Conservation (phyloP, 306 rosid genomes). For the Dryas alaskensis region DNA sequence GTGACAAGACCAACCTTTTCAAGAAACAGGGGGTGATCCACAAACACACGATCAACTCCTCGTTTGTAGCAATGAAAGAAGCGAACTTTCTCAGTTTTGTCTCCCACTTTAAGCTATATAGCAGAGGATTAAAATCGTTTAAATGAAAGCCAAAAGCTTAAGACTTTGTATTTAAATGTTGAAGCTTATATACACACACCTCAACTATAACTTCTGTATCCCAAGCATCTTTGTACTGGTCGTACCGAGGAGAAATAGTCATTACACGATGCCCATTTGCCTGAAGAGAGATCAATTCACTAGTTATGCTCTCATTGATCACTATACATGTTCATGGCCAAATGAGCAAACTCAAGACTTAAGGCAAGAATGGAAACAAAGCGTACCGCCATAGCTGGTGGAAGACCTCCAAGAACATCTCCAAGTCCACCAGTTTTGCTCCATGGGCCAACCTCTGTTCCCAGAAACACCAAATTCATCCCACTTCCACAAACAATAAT, state of each 20-base stretch:
- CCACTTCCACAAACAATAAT: constrained; percentile 41
- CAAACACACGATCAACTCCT: constrained; percentile 81
- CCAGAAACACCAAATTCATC: constrained; percentile 46
- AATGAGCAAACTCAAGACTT: neutral
- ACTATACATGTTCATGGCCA: neutral
- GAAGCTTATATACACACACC: constrained; percentile 30
- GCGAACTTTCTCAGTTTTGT: constrained; percentile 49
- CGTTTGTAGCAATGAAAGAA: constrained; percentile 74
- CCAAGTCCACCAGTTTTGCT: constrained; percentile 89
- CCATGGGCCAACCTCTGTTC: constrained; percentile 73
- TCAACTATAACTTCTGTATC: constrained; percentile 51
- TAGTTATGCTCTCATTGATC: neutral
- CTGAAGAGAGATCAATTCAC: constrained; percentile 39
- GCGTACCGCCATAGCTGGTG: constrained; percentile 78
- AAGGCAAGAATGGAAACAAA: constrained; percentile 7
- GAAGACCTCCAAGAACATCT: constrained; percentile 83
- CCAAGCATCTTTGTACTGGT: constrained; percentile 90
- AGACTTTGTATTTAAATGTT: neutral
- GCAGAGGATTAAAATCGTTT: constrained; percentile 5
- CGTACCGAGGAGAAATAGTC: constrained; percentile 69
- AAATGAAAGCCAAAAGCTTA: constrained; percentile 2
- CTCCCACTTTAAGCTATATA: constrained; percentile 51
- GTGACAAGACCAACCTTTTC: constrained; percentile 48
- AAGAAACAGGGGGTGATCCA: constrained; percentile 68
- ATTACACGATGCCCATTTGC: constrained; percentile 77